Evolutionary conservation across 352 stramenopile species (phyloP).

Genomic region (Phytophthora melonis): DNA sequence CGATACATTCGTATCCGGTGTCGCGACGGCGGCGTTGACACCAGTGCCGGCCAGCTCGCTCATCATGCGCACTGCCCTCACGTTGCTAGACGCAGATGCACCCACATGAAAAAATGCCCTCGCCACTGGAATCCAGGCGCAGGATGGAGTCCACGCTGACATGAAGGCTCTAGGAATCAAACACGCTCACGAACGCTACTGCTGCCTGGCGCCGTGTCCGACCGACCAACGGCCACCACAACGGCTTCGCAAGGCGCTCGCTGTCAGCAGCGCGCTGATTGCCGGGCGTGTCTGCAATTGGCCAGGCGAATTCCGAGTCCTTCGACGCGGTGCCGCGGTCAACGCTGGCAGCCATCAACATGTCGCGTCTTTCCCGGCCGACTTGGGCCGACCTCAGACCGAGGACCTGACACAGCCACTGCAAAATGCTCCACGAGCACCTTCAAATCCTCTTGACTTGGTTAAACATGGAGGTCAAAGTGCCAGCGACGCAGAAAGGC

Average conservation of each 20-base stretch:
- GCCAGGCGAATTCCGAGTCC: not conserved
- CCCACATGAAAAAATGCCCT: not conserved
- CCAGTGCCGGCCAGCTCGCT: not conserved
- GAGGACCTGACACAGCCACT: too few species aligned
- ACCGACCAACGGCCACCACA: not conserved
- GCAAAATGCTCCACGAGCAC: too few species aligned
- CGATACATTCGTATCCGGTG: not conserved
- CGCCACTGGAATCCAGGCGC: not conserved
- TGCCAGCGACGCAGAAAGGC: too few species aligned
- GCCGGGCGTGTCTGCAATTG: not conserved
- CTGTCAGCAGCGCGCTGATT: not conserved
- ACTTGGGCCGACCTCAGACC: constrained; percentile 2
- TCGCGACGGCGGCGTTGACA: not conserved
- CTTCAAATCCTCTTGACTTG: too few species aligned
- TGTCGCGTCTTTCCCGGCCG: constrained; percentile 1
- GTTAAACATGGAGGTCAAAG: too few species aligned
- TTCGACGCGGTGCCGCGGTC: not conserved
- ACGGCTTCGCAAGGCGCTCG: not conserved
- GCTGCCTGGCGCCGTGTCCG: not conserved
- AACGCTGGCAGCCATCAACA: constrained; percentile 7
- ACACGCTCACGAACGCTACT: not conserved
- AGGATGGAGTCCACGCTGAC: not conserved
- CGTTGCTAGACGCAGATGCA: not conserved
- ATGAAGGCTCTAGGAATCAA: not conserved
- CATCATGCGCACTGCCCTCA: not conserved